Percentiles rank a stretch among this genome's conserved stretches.
Conservation (phyloP, 2,329 filamentous ascomycete species). For the Cercospora canescens region DNA sequence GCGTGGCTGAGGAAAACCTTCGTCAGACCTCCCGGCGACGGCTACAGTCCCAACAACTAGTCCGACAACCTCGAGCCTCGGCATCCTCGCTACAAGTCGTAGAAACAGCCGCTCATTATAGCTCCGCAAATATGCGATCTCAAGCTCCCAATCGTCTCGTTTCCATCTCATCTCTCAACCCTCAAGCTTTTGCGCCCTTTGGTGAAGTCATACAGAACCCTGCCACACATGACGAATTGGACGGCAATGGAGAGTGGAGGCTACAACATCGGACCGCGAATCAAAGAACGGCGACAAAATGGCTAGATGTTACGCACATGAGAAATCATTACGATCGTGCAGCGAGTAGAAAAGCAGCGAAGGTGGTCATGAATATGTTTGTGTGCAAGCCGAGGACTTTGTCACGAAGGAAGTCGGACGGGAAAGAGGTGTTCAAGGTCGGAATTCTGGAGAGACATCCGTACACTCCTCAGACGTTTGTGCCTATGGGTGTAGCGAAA, state of each 20-base stretch:
- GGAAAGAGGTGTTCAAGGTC: slow-evolving; percentile 59
- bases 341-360: slow-evolving; percentile 57
- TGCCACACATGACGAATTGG: slow-evolving; percentile 47
- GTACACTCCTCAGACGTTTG: slow-evolving; percentile 91
- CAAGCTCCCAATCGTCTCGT: neutral
- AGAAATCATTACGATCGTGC: slow-evolving; percentile 69
- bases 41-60: slow-evolving; percentile 15
- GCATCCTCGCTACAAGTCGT: slow-evolving; percentile 43
- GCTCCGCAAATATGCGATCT: slow-evolving; percentile 1
- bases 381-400: slow-evolving; percentile 71
- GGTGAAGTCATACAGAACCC: slow-evolving; percentile 77
- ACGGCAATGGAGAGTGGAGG: slow-evolving; percentile 16
- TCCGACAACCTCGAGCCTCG: slow-evolving; percentile 38
- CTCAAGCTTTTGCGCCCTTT: slow-evolving; percentile 71
- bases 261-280: slow-evolving; percentile 65
- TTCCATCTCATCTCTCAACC: slow-evolving; percentile 25
- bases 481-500: slow-evolving; percentile 65
- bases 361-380: slow-evolving; percentile 82
- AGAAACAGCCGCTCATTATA: neutral
- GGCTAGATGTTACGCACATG: slow-evolving; percentile 74
- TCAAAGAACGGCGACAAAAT: slow-evolving; percentile 87
- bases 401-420: slow-evolving; percentile 29
- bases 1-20: slow-evolving; percentile 24
- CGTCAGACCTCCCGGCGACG: slow-evolving; percentile 16
- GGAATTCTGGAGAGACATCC: slow-evolving; percentile 85